Percentiles rank a stretch among this genome's conserved stretches.
phyloP scores from a whole-genome alignment of 805 yeast species.

The Sungouiella blattae region DNA sequence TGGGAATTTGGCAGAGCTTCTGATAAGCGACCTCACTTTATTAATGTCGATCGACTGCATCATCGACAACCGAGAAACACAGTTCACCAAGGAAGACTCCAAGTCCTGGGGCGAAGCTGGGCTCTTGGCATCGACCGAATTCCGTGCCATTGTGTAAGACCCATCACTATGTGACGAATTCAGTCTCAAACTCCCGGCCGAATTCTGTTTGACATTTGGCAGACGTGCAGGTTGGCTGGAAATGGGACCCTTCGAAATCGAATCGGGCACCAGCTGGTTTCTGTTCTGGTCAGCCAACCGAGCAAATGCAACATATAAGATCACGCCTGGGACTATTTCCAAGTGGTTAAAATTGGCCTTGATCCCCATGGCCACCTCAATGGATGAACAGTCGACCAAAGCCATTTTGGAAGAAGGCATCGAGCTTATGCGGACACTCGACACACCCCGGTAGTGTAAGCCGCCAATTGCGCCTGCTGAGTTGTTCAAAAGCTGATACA shows the following conservation, averaged over 20 bases:
- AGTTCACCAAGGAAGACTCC: conserved; percentile 4
- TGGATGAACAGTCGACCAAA: conserved; percentile 65
- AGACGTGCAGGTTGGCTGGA: no score
- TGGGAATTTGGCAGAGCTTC: conserved; percentile 27
- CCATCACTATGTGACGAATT: no score
- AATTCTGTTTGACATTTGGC: no score
- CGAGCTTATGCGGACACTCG: conserved; percentile 44
- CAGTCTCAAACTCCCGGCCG: no score
- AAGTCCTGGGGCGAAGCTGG: neutral
- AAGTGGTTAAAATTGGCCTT: conserved; percentile 75
- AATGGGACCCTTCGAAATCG: neutral
- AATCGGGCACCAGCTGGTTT: neutral
- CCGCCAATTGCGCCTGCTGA: conserved; percentile 38
- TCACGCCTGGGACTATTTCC: conserved; percentile 75
- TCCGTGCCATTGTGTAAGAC: no score
- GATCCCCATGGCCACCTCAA: conserved; percentile 78
- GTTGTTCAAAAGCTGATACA: conserved; percentile 23
- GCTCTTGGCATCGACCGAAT: neutral
- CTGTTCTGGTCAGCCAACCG: conserved; percentile 45
- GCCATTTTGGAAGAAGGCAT: conserved; percentile 21
- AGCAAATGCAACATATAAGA: conserved; percentile 81
- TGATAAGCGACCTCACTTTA: conserved; percentile 46
- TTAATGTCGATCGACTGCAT: conserved; percentile 23
- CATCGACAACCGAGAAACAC: conserved; percentile 6
- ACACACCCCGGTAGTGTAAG: conserved; percentile 62